Base-by-base conservation (phyloP, 495 filamentous ascomycete species). In the Rhizodiscina lignyota region DNA sequence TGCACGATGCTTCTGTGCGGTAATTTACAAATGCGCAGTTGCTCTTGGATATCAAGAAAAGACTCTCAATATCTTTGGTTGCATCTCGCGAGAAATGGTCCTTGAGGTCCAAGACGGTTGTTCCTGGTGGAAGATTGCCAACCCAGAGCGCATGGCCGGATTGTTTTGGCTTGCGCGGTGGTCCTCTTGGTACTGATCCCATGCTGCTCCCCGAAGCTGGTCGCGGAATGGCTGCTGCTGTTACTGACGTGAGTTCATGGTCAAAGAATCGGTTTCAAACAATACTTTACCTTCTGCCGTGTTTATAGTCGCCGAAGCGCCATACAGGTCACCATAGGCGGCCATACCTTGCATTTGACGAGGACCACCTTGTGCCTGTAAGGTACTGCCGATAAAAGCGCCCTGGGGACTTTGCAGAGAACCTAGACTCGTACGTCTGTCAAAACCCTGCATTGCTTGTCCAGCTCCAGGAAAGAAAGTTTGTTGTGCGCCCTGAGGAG, bases 11-110 rank as follows among this genome's bases (percentile, higher is more conserved):
- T 42, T 92, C 89, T 29, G 80, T 81, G 41, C 74, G 77, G 49
- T 93, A 97, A 49, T 97, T 97, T 48, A 93, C 82, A 63, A 97
- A 97, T 0, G 86, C 89, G 50, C 89, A 97, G 48, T 94, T 94
- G 55, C 84, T 94, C 53, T 93, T 96, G 3, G 89, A 89, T 19
- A 97, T 97, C 18, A 94, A 62, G 43, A 94, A 94, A 17, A 96
- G 67, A 27, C 84, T 93, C 54, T 93, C 81, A 23, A 97, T 70
- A 16, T 85, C 79, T 30, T 63, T 55, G 0, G 67, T 74, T 0
- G 82, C 76, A 38, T 86, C 84, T 39, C 67, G 73, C 18, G 83
- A 92, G 36, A 94, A 92, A 50, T 94, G 78, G 42, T 92, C 77
- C 39, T 94, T 92, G 13, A 97, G 61, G 39, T 73, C 78, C 40